phyloP scores from a whole-genome alignment of 768 basidiomycete genomes.

The Suillus occidentalis region DNA sequence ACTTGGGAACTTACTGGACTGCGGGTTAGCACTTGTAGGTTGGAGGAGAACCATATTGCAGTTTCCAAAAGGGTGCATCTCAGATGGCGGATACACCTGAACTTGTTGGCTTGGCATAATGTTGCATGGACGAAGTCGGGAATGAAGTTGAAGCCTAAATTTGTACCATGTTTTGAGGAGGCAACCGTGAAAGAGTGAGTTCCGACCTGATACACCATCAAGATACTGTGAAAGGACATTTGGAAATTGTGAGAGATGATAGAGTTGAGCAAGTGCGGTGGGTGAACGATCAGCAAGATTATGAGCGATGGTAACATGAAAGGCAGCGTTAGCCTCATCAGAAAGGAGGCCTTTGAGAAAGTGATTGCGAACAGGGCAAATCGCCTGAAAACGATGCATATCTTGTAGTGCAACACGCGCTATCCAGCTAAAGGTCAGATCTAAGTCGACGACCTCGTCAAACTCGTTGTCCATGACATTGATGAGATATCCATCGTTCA shows the following conservation, averaged over 20 bases:
- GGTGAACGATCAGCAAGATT: too few species aligned
- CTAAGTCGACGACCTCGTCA: too few species aligned
- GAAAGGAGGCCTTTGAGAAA: constrained; percentile 23
- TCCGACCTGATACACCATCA: constrained; percentile 25
- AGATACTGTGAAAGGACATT: constrained; percentile 16
- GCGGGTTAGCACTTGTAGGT: not conserved
- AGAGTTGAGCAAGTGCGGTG: not conserved
- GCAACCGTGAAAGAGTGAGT: constrained; percentile 21
- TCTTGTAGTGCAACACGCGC: too few species aligned
- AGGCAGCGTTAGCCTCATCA: constrained; percentile 16
- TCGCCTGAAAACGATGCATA: too few species aligned
- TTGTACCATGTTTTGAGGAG: not conserved
- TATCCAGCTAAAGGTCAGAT: too few species aligned
- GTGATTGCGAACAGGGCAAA: too few species aligned
- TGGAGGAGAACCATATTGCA: constrained; percentile 16
- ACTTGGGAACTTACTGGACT: not conserved
- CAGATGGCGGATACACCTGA: not conserved
- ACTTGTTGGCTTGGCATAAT: not conserved
- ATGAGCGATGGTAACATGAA: constrained; percentile 9
- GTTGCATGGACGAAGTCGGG: not conserved
- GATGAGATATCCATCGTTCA: too few species aligned
- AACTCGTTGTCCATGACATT: too few species aligned
- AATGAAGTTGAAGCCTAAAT: not conserved
- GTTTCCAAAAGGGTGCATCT: constrained; percentile 19
- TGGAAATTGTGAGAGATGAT: not conserved